Evolutionary conservation across 2,329 filamentous ascomycete species (phyloP), one percentile per base, ranked within the genome.

Genomic region (Pseudogymnoascus sp.): DNA sequence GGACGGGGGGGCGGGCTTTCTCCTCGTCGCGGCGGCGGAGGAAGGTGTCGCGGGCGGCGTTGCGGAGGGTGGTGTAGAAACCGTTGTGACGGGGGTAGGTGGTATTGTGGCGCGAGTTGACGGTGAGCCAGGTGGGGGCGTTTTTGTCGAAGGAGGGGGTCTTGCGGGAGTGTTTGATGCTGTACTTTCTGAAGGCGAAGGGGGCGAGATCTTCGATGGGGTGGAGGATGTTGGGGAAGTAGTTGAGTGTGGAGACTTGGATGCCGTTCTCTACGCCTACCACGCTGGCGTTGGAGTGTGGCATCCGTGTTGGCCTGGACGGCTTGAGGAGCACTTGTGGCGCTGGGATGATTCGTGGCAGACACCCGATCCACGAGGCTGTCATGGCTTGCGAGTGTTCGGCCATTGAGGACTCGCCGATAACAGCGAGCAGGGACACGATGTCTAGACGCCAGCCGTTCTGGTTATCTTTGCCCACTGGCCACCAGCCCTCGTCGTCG

Each of bases 301-400:
- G 83, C 69, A 87, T 78, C 48, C 83, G 78, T 29, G 74, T 75
- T 6, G 82, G 82, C 2, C 84, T 79, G 21, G 76, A 74, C 8
- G 82, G 78, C 63, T 82, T 82, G 55, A 87, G 74, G n/a, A 87
- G 76, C 55, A 81, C 81, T 71, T 87, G 84, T 0, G 84, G 84
- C 1, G 84, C 84, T 7, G 84, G 84, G 29, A 87, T 78, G 60
- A 87, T 78, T 58, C 84, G 80, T 29, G 84, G 84, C 3, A 86
- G 74, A 39, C 83, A 76, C 66, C 82, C 84, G 35, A 83, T 76
- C 64, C 78, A 76, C 8, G 81, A 83, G n/a, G 83, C 79, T 1
- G 82, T 85, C 64, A 85, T 79, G 59, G 80, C 77, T 69, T 86
- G 83, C 1, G 80, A 75, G 68, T 86, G 82, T 64, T 82, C 80